phyloP scores from a whole-genome alignment of 495 filamentous ascomycete genomes.

The Annulohypoxylon stygium region DNA sequence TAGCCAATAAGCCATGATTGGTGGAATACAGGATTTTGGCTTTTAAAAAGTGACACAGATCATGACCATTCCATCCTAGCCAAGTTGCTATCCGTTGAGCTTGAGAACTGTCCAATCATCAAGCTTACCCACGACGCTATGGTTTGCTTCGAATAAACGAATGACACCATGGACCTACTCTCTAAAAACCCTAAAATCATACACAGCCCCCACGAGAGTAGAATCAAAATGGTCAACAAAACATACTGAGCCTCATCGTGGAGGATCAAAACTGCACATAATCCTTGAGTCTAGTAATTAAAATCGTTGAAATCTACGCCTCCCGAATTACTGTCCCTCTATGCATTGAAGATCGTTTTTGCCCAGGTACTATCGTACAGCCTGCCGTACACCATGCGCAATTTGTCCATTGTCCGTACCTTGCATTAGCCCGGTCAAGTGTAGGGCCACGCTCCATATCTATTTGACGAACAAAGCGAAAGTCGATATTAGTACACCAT shows the following conservation, averaged over 20 bases:
- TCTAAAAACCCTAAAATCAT: background rate
- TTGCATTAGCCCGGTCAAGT: slow-evolving; percentile 42
- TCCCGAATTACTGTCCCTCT: slow-evolving; percentile 17
- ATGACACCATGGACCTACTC: background rate
- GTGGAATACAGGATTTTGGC: background rate
- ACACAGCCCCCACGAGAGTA: too few relatives aligned
- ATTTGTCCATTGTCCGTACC: slow-evolving; percentile 37
- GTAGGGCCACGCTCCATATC: slow-evolving; percentile 30
- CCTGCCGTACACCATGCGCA: slow-evolving; percentile 9
- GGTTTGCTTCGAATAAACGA: background rate
- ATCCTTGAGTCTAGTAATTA: background rate
- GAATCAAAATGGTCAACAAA: too few relatives aligned
- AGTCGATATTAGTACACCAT: slow-evolving; percentile 10
- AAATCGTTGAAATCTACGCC: background rate
- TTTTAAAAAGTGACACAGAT: background rate
- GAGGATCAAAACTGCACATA: background rate
- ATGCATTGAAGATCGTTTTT: slow-evolving; percentile 27
- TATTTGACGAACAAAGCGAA: slow-evolving; percentile 29
- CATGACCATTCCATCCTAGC: background rate
- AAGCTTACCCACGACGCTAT: background rate
- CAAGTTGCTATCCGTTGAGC: slow-evolving; percentile 7
- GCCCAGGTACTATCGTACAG: slow-evolving; percentile 15
- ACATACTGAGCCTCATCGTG: too few relatives aligned
- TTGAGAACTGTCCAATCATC: background rate
- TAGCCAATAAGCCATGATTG: background rate